Percentiles rank a stretch among this genome's conserved stretches.
Evolutionary conservation across 208 protist species (phyloP).

Genomic region (Sergeia podlipaevii): DNA sequence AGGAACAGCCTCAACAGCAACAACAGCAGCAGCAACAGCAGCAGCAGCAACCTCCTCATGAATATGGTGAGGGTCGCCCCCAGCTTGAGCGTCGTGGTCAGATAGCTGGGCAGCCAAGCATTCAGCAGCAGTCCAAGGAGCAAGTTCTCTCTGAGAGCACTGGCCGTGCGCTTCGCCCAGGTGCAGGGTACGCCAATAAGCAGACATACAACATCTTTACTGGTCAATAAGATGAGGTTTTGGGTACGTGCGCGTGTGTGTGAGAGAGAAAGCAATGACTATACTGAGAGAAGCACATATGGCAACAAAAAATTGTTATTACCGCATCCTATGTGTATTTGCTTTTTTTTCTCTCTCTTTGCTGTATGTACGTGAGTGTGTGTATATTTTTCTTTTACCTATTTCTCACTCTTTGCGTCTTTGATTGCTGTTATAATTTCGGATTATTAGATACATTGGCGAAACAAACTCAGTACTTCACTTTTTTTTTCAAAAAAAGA

Average conservation of each 20-base stretch:
- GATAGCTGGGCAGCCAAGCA: not conserved
- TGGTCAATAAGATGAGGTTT: conserved; percentile 32
- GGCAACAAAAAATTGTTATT: no score
- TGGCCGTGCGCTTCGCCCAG: conserved; percentile 53
- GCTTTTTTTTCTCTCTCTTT: no score
- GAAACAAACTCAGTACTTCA: no score
- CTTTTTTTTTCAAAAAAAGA: no score
- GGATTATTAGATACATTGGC: no score
- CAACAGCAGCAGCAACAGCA: conserved; percentile 15
- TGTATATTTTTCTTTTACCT: no score
- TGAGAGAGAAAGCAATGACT: no score
- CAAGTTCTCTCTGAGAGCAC: conserved; percentile 28
- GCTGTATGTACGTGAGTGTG: no score
- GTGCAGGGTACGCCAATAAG: conserved; percentile 70
- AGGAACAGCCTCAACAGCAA: conserved; percentile 6
- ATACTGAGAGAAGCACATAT: no score
- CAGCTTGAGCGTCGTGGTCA: not conserved
- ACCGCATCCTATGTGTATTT: no score
- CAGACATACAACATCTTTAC: conserved; percentile 89
- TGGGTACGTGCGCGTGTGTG: not conserved
- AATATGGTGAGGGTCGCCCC: not conserved
- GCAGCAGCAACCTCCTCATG: not conserved
- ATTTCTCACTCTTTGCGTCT: no score
- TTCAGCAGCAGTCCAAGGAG: conserved; percentile 7
- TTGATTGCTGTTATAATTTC: no score